Evolutionary conservation across 306 rosid genomes (phyloP), one percentile per base, ranked within the genome.

Genomic region (Senna siamea): DNA sequence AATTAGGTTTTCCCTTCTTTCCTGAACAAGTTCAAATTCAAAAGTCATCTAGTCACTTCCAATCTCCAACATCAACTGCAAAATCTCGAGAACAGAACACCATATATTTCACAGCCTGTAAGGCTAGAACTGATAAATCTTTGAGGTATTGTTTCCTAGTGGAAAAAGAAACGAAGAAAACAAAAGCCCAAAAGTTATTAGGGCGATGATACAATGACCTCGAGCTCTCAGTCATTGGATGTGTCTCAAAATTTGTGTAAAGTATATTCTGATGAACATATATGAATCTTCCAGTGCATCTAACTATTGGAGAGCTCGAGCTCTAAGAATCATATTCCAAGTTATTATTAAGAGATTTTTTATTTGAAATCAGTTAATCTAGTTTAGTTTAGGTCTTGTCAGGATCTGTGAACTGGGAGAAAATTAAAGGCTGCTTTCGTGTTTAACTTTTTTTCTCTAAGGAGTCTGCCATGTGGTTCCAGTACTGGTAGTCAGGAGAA

Each of bases 371-470:
- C 58, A 71, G 37, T 83, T 58, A 54, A 70, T 69, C 51, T 71
- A 85, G 81, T 80, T 72, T 87, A 76, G 84, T 67, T 79, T 75
- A 80, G 87, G 54, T 85, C 86, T 43, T 32, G 64, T 50, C 70
- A 43, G 54, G 60, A 46, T 40, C 78, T 53, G 54, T 80, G 89
- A 84, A 75, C 82, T 76, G 77, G 30, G 30, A 87, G 78, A 84
- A 85, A 82, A 62, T 73, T 84, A 44, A 83, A 79, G 64, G 85
- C 83, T n/a, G 72, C 90, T 54, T 80, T 70, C 76, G 86, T 91
- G 97, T 76, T 89, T 80, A 91, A 89, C 34, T 80, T 87, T 13
- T 87, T 93, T 73, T 76, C 88, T 41, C 64, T 89, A 17, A 84
- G 85, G 44, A 75, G 93, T 23, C 65, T 87, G 69, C 85, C 87